phyloP scores from a whole-genome alignment of 2,329 filamentous ascomycete genomes.

The Ceratocystis diversiconidia region DNA sequence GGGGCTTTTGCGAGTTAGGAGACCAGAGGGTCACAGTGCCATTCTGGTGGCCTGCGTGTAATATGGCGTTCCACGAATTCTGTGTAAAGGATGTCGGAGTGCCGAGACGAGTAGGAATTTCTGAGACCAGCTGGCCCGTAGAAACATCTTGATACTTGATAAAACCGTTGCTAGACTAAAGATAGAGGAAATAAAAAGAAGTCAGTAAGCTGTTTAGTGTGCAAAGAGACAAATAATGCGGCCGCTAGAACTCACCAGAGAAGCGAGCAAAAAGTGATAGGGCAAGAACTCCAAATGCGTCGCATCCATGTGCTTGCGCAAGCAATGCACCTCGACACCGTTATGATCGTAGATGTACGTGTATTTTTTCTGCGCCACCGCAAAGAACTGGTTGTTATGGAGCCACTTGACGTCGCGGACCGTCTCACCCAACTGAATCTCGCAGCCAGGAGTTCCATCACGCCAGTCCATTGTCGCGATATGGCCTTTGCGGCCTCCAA shows the following conservation, averaged over 20 bases:
- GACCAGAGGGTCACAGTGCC: slow-evolving; percentile 93
- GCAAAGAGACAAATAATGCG: no score
- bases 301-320: slow-evolving; percentile 82
- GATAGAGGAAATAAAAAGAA: neutral
- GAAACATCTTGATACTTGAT: slow-evolving; percentile 93
- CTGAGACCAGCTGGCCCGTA: slow-evolving; percentile 75
- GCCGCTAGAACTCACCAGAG: slow-evolving; percentile 45
- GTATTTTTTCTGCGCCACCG: slow-evolving; percentile 89
- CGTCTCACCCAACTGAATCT: slow-evolving; percentile 81
- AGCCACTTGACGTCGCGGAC: slow-evolving; percentile 81
- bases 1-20: slow-evolving; percentile 69
- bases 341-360: slow-evolving; percentile 91
- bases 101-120: slow-evolving; percentile 73
- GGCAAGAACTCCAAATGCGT: slow-evolving; percentile 90
- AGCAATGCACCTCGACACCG: slow-evolving; percentile 81
- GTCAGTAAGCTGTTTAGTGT: neutral
- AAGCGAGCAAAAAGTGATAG: slow-evolving; percentile 87
- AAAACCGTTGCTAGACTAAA: slow-evolving; percentile 60
- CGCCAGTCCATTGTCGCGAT: slow-evolving; percentile 95
- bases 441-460: slow-evolving; percentile 77
- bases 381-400: slow-evolving; percentile 89
- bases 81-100: slow-evolving; percentile 71
- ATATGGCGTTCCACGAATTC: slow-evolving; percentile 82
- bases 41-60: slow-evolving; percentile 89
- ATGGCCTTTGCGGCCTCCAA: slow-evolving; percentile 86